Conservation (phyloP, 208 protist genomes). For the Borovskyia barvae region DNA sequence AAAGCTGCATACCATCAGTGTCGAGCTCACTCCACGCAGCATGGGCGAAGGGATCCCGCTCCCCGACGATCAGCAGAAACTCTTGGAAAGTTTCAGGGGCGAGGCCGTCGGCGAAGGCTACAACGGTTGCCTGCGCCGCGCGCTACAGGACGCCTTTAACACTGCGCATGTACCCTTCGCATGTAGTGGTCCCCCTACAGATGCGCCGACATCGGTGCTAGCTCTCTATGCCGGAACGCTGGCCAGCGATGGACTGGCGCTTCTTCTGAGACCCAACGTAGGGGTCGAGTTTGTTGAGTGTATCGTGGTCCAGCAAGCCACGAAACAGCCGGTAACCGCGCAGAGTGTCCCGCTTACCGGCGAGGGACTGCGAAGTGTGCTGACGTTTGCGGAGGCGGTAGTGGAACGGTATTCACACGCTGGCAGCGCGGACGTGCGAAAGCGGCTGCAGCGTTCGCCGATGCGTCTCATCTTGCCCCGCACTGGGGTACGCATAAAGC, state of each 20-base stretch:
- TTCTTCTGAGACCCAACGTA: background rate
- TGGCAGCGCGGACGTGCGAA: background rate
- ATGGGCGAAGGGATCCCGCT: background rate
- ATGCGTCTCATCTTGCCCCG: conserved; percentile 56
- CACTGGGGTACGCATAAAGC: conserved; percentile 37
- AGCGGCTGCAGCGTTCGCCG: conserved; percentile 21
- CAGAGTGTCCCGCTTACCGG: conserved; percentile 2
- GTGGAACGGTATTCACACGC: conserved; percentile 7
- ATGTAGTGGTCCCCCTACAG: background rate
- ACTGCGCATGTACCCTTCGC: conserved; percentile 14
- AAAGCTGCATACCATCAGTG: conserved; percentile 56
- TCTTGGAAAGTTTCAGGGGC: conserved; percentile 50
- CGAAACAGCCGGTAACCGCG: background rate
- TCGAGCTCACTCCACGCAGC: conserved; percentile 27
- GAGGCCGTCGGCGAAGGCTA: conserved; percentile 43
- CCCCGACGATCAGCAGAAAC: conserved; percentile 23
- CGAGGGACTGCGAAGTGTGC: conserved; percentile 11
- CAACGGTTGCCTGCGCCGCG: conserved; percentile 22
- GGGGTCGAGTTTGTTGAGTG: background rate
- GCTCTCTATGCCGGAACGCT: conserved; percentile 15
- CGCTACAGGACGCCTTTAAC: conserved; percentile 52
- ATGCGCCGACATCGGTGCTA: conserved; percentile 1
- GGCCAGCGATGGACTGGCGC: conserved; percentile 10
- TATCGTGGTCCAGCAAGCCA: background rate
- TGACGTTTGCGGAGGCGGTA: conserved; percentile 8